phyloP scores from a whole-genome alignment of 768 basidiomycete genomes.

The Gyrodon lividus region DNA sequence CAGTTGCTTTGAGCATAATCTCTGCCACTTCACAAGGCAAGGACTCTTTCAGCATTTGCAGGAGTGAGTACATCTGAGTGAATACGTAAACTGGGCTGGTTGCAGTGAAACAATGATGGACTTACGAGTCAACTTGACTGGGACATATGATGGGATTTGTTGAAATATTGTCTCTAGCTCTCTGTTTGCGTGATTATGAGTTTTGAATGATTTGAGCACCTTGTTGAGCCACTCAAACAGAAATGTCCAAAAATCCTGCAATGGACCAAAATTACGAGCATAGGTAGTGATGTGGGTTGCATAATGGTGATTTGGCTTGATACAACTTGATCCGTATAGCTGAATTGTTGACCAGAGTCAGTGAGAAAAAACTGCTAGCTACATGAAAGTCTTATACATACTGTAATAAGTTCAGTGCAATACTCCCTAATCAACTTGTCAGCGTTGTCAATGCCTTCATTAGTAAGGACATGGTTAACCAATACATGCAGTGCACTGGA shows the following conservation, averaged over 20 bases:
- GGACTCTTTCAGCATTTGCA: neutral
- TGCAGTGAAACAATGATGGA: neutral
- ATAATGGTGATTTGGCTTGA: neutral
- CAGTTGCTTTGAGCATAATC: constrained; percentile 12
- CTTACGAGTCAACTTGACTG: constrained; percentile 68
- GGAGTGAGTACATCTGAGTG: neutral
- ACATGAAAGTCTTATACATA: neutral
- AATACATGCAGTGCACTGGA: no score
- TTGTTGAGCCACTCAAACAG: no score
- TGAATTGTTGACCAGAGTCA: neutral
- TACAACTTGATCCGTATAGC: neutral
- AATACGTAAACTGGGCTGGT: neutral
- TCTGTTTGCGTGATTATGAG: no score
- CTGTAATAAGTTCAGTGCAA: constrained; percentile 19
- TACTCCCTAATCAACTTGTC: constrained; percentile 22
- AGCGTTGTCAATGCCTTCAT: neutral
- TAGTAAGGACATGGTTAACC: neutral
- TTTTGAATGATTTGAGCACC: no score
- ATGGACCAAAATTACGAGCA: neutral
- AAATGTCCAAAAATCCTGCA: neutral
- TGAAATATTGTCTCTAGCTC: neutral
- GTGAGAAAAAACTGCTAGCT: neutral
- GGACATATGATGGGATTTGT: constrained; percentile 56
- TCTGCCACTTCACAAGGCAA: neutral
- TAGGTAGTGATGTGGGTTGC: neutral